These are phyloP conservation scores for Ogataea zsoltii DNA, from an alignment of 805 yeast species.

Conservation along the genomic window DNA sequence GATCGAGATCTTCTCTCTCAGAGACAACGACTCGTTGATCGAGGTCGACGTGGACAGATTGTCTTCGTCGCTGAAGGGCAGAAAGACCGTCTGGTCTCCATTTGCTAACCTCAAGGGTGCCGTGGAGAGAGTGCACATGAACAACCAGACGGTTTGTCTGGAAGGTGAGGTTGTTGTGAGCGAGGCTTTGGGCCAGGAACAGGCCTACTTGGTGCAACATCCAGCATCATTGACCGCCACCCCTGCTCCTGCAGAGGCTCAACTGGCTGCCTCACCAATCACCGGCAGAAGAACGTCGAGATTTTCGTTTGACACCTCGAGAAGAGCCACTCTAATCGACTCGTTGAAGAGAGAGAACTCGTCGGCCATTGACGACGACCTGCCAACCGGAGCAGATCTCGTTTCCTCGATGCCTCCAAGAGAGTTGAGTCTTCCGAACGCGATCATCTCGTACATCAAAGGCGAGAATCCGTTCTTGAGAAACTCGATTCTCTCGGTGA, in stretches of 20 bases:
- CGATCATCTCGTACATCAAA: conserved; percentile 74
- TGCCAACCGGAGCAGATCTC: conserved; percentile 61
- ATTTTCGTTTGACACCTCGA: conserved; percentile 49
- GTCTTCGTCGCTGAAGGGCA: conserved; percentile 40
- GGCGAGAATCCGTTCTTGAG: conserved; percentile 87
- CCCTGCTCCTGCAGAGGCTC: conserved; percentile 33
- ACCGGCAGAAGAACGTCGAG: conserved; percentile 43
- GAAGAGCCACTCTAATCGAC: conserved; percentile 37
- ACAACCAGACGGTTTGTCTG: conserved; percentile 76
- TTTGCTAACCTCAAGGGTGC: conserved; percentile 70
- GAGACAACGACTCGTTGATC: conserved; percentile 75
- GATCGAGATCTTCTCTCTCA: conserved; percentile 75
- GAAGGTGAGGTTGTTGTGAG: conserved; percentile 73
- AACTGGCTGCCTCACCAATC: conserved; percentile 34
- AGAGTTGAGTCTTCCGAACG: conserved; percentile 74
- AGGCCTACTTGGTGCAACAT: conserved; percentile 47
- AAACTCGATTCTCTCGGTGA: conserved; percentile 83
- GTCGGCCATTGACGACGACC: conserved; percentile 40
- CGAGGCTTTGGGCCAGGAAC: conserved; percentile 63
- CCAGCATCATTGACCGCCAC: conserved; percentile 36
- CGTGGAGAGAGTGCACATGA: conserved; percentile 83
- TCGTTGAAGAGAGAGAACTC: conserved; percentile 32
- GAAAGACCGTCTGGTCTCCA: conserved; percentile 52
- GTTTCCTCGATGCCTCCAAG: conserved; percentile 75
- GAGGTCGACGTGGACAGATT: conserved; percentile 83